Evolutionary conservation across 129 eudicot species (phyloP), one percentile per base, ranked within the genome.

Genomic region (Cynara cardunculus): DNA sequence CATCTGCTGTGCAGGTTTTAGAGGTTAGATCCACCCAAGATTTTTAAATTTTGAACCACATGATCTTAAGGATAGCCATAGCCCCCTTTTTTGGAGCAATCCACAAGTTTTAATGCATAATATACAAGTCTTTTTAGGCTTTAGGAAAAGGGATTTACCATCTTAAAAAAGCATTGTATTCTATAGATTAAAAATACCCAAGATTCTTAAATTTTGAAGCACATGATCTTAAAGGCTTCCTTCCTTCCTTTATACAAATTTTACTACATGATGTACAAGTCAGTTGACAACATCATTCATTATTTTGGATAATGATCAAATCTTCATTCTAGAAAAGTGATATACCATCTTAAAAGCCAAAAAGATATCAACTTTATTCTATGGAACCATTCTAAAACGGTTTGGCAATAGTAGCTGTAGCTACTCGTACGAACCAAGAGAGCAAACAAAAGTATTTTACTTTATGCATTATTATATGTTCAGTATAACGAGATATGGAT

Each of bases 41-140:
- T 83, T 83, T 73, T 77, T 77, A 83, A 83, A 83, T 31, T 73
- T 83, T 64, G 70, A 71, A 35, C 73, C 86, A 82, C 86, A 76
- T 77, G 82, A 82, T 56, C 81, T 59, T 32, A 53, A 76, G 41
- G 84, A 53, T 53, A 53, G 53, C 53, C 34, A 39, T 19, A 79
- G 34, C 59, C 76, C 62, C 35, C 69, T 83, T 77, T 77, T 65
- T 1, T 77, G 79, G 75, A 77, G 78, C 86, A 62, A 21, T 41
- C 34, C 35, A 39, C 74, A 83, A 35, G 37, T 71, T 25, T 59
- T 72, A 71, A 71, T 77, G 74, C 79, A 19, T 72, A 72, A 30
- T 12, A 1, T 83, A 18, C 59, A 71, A 26, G 53, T 62, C 53
- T 70, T 71, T 76, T 62, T 24, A 56, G 69, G 28, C 10, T 69